Conservation (phyloP, 2,329 filamentous ascomycete genomes). For the Fusarium sp. region DNA sequence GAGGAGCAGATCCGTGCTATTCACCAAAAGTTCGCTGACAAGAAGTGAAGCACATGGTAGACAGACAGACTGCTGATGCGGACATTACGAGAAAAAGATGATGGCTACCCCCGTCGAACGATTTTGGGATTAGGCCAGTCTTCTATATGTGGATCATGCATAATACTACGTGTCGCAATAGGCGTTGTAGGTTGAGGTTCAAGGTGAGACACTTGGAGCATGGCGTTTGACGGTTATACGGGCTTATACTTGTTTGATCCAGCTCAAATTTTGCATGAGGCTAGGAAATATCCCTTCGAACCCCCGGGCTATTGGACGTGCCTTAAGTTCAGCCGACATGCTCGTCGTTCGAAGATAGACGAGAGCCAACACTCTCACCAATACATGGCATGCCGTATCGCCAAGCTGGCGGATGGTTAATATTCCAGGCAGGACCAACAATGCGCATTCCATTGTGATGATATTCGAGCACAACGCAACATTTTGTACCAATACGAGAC, state of each 20-base stretch:
- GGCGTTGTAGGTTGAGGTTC: constrained; percentile 42
- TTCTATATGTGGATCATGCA: constrained; percentile 19
- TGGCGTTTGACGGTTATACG: constrained; percentile 40
- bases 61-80: neutral
- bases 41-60: constrained; percentile 45
- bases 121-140: neutral
- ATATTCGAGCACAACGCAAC: neutral
- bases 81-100: constrained; percentile 10
- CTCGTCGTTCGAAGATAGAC: neutral
- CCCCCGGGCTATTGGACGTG: neutral
- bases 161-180: constrained; percentile 18
- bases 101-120: neutral
- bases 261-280: constrained; percentile 30
- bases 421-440: neutral
- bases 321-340: neutral
- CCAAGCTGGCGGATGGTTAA: neutral
- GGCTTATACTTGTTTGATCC: constrained; percentile 44
- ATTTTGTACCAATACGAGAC: neutral
- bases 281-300: neutral
- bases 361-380: neutral
- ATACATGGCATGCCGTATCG: neutral
- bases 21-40: constrained; percentile 63
- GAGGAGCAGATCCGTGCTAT: constrained; percentile 83
- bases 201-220: constrained; percentile 47
- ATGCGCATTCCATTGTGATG: neutral